Conservation (phyloP, 2,329 filamentous ascomycete species). For the Penicillium frequentans region DNA sequence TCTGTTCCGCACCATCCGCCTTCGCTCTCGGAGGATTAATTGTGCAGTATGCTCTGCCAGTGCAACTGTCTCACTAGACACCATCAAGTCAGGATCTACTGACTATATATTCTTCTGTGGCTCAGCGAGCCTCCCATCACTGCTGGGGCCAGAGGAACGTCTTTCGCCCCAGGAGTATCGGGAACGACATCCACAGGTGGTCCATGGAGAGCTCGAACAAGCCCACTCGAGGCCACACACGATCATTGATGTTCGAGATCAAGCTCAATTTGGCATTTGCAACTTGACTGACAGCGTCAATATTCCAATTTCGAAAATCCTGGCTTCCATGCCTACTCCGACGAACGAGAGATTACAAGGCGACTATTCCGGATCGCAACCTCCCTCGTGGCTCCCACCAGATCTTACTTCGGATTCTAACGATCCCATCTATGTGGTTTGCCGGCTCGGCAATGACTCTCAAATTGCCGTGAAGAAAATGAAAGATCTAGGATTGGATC, state of each 20-base stretch:
- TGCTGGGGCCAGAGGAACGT: conserved; percentile 65
- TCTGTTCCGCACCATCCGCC: conserved; percentile 70
- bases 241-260: conserved; percentile 80
- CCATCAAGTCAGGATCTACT: conserved; percentile 63
- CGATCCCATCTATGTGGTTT: conserved; percentile 46
- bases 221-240: conserved; percentile 45
- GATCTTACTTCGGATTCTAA: conserved; percentile 25
- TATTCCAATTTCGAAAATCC: conserved; percentile 45
- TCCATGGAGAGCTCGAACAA: background rate
- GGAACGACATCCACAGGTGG: conserved; percentile 11
- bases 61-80: conserved; percentile 62
- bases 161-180: conserved; percentile 65
- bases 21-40: conserved; percentile 66
- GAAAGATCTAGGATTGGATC: conserved; percentile 40
- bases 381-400: conserved; percentile 29
- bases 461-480: conserved; percentile 46
- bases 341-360: background rate
- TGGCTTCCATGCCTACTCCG: conserved; percentile 25
- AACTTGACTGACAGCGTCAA: conserved; percentile 73
- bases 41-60: conserved; percentile 75
- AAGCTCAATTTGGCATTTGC: conserved; percentile 80
- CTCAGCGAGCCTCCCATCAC: conserved; percentile 52
- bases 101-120: conserved; percentile 91
- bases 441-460: conserved; percentile 51
- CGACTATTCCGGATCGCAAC: conserved; percentile 4